Conservation (phyloP, 768 basidiomycete species). For the Cystofilobasidium macerans region DNA sequence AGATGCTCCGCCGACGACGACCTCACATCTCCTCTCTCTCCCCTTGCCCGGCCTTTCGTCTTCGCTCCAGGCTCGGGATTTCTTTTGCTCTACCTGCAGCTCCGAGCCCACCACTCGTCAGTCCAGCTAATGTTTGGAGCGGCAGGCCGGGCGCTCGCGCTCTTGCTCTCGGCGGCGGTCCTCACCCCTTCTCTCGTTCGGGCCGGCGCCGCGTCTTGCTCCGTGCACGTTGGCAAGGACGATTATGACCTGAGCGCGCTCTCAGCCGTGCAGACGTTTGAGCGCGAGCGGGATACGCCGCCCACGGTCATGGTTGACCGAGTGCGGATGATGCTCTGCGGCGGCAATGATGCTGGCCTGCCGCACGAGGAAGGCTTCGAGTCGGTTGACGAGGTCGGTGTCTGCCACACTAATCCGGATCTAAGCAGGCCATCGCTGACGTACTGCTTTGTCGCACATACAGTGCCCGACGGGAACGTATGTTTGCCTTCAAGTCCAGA, state of each 20-base stretch:
- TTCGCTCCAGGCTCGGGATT: too few relatives aligned
- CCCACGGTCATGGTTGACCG: constrained; percentile 35
- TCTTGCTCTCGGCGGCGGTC: not conserved
- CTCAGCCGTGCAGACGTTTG: not conserved
- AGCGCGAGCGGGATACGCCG: constrained; percentile 28
- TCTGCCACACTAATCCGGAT: too few relatives aligned
- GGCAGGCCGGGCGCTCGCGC: not conserved
- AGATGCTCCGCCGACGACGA: too few relatives aligned
- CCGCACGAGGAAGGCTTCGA: constrained; percentile 31
- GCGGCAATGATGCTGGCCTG: constrained; percentile 28
- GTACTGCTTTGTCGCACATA: not conserved
- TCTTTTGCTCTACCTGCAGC: too few relatives aligned
- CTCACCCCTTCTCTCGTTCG: not conserved
- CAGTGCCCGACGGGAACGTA: constrained; percentile 36
- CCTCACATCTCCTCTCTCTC: too few relatives aligned
- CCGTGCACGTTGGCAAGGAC: not conserved
- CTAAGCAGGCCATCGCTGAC: constrained; percentile 11
- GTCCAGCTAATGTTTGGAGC: too few relatives aligned
- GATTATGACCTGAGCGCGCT: constrained; percentile 12
- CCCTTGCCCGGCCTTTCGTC: too few relatives aligned
- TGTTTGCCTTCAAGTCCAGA: constrained; percentile 35
- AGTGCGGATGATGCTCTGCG: constrained; percentile 34
- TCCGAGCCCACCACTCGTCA: too few relatives aligned
- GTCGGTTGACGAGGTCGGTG: constrained; percentile 37
- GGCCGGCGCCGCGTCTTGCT: not conserved